phyloP scores from a whole-genome alignment of 176 grass and related monocot genomes.

The Oryza nivara region DNA sequence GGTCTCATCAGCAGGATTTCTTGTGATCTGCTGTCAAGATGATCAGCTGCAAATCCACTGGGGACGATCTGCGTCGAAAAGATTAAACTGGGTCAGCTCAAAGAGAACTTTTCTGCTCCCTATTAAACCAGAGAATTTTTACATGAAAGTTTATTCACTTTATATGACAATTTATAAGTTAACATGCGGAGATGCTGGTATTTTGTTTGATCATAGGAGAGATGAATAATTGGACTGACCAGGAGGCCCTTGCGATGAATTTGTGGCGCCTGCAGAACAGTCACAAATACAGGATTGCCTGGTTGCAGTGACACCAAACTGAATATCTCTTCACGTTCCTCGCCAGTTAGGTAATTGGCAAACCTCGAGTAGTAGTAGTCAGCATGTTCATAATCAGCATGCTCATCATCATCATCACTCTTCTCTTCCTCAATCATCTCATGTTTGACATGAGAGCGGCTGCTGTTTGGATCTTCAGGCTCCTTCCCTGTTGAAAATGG shows the following conservation, averaged over 20 bases:
- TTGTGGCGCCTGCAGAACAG: conserved; percentile 26
- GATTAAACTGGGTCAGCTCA: not conserved
- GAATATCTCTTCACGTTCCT: conserved; percentile 40
- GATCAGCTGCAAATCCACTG: conserved; percentile 34
- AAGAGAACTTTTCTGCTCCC: not conserved
- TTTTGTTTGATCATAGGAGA: not conserved
- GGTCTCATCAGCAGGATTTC: conserved; percentile 29
- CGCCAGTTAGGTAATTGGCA: conserved; percentile 1
- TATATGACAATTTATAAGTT: not conserved
- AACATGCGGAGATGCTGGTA: not conserved
- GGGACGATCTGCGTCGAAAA: conserved; percentile 33
- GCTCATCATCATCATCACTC: not conserved
- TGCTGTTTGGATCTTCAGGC: conserved; percentile 12
- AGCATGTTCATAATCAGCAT: not conserved
- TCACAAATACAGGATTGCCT: conserved; percentile 53
- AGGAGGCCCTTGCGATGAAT: not conserved
- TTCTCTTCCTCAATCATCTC: conserved; percentile 28
- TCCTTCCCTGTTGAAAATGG: conserved; percentile 13
- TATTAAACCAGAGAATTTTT: not conserved
- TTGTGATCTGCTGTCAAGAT: conserved; percentile 39
- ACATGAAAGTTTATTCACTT: not conserved
- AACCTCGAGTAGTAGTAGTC: conserved; percentile 39
- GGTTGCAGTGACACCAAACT: conserved; percentile 30
- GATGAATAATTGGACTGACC: conserved; percentile 27
- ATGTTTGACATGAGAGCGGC: not conserved